phyloP scores from a whole-genome alignment of 352 stramenopile species.

The Pythium coloratum region DNA sequence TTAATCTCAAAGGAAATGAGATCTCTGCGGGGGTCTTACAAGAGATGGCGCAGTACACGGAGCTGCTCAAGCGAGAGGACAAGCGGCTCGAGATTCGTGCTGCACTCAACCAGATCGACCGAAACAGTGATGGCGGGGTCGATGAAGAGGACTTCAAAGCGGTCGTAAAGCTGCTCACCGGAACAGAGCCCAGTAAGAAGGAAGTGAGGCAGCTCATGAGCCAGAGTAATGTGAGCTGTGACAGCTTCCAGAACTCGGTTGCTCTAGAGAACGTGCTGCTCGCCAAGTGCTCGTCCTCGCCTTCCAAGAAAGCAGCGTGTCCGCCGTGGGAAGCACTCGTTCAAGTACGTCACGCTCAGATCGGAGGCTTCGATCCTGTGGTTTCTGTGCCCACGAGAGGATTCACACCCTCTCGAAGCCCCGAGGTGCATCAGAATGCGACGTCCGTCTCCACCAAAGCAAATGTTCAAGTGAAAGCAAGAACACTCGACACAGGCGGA shows the following conservation, averaged over 20 bases:
- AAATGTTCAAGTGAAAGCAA: not conserved
- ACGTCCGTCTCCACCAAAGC: not conserved
- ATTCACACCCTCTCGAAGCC: constrained; percentile 2
- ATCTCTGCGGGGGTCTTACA: constrained; percentile 58
- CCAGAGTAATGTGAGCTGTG: constrained; percentile 44
- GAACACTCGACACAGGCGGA: not conserved
- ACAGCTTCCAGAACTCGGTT: constrained; percentile 50
- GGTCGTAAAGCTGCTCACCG: constrained; percentile 76
- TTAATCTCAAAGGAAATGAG: constrained; percentile 81
- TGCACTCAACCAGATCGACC: constrained; percentile 71
- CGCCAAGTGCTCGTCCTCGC: constrained; percentile 65
- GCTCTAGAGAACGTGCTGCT: constrained; percentile 77
- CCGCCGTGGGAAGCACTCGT: constrained; percentile 76
- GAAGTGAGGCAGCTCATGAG: constrained; percentile 66
- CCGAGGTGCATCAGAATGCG: not conserved
- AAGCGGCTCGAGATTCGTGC: constrained; percentile 77
- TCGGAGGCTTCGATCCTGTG: constrained; percentile 13
- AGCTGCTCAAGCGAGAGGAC: constrained; percentile 75
- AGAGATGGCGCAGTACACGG: constrained; percentile 71
- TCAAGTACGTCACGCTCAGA: constrained; percentile 67
- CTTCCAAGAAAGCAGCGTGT: constrained; percentile 66
- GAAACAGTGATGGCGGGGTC: constrained; percentile 49
- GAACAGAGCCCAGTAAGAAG: constrained; percentile 73
- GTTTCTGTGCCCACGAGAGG: not conserved
- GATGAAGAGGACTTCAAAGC: constrained; percentile 80